Conservation (phyloP, 768 basidiomycete species). For the Hebeloma cylindrosporum region DNA sequence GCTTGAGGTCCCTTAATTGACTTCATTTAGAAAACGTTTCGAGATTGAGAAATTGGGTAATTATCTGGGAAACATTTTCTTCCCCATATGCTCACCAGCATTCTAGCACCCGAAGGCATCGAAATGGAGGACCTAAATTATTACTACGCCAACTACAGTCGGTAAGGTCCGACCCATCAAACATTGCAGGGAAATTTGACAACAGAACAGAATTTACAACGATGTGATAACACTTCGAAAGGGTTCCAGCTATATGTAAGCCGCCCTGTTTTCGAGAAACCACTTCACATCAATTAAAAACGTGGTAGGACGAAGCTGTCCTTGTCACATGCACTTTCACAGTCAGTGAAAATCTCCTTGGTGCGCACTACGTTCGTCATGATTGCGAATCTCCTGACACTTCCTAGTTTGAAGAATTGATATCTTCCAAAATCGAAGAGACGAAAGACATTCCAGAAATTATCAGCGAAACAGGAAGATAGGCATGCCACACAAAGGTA, state of each 20-base stretch:
- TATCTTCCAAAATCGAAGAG: constrained; percentile 91
- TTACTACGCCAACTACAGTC: constrained; percentile 95
- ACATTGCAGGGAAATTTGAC: constrained; percentile 4
- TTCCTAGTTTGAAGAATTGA: constrained; percentile 83
- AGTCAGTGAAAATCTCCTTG: constrained; percentile 96
- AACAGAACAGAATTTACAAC: constrained; percentile 76
- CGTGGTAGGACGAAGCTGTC: constrained; percentile 87
- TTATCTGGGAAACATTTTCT: constrained; percentile 1
- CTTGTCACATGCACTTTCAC: constrained; percentile 90
- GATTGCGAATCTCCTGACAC: constrained; percentile 3
- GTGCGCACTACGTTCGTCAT: constrained; percentile 36
- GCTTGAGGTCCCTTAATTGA: constrained; percentile 14
- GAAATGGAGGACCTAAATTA: constrained; percentile 98
- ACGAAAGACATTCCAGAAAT: constrained; percentile 95
- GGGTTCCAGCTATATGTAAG: constrained; percentile 94
- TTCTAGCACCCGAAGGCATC: constrained; percentile 77
- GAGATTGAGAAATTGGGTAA: constrained; percentile 84
- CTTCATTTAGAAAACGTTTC: constrained; percentile 74
- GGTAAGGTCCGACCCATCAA: constrained; percentile 48
- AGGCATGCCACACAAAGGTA: constrained; percentile 82
- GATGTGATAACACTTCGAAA: constrained; percentile 94
- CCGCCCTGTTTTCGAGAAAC: constrained; percentile 19
- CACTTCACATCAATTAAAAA: constrained; percentile 9
- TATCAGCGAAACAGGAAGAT: constrained; percentile 96
- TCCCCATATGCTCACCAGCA: constrained; percentile 7